These are phyloP conservation scores for Streptanthus diversifolius DNA, from an alignment of 345 rosid genomes.

Conservation along the genomic window DNA sequence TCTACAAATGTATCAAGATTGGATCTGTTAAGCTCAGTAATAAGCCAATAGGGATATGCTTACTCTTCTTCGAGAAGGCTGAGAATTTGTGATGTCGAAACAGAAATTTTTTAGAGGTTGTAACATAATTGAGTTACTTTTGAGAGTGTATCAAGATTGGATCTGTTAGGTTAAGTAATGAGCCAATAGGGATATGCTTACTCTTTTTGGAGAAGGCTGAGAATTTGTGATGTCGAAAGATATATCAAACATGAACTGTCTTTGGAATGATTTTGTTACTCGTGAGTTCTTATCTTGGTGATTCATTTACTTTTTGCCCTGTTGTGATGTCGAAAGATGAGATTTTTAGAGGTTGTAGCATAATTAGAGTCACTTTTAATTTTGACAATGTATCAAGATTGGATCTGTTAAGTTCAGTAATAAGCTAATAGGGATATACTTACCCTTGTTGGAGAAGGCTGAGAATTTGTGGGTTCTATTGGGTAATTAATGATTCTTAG, in stretches of 20 bases:
- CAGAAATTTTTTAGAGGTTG: neutral
- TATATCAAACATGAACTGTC: too few species aligned
- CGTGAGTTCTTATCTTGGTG: too few species aligned
- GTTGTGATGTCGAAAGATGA: neutral
- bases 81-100: neutral
- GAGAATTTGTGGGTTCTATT: neutral
- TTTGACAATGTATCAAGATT: neutral
- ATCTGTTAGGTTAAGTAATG: neutral
- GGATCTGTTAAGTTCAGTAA: neutral
- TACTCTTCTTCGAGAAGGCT: neutral
- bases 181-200: neutral
- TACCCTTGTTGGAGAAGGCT: neutral
- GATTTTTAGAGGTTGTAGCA: neutral
- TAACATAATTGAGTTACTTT: neutral
- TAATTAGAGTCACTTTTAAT: too few species aligned
- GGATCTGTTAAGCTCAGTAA: neutral
- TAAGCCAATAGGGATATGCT: neutral
- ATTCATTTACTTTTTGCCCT: neutral
- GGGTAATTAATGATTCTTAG: too few species aligned
- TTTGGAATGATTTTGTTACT: too few species aligned
- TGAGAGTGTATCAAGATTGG: neutral
- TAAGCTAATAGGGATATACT: neutral
- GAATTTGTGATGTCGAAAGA: too few species aligned
- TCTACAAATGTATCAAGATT: neutral
- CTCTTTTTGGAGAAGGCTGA: neutral